Evolutionary conservation across 331 rosid genomes (phyloP).

Genomic region (Spiraea crenata): DNA sequence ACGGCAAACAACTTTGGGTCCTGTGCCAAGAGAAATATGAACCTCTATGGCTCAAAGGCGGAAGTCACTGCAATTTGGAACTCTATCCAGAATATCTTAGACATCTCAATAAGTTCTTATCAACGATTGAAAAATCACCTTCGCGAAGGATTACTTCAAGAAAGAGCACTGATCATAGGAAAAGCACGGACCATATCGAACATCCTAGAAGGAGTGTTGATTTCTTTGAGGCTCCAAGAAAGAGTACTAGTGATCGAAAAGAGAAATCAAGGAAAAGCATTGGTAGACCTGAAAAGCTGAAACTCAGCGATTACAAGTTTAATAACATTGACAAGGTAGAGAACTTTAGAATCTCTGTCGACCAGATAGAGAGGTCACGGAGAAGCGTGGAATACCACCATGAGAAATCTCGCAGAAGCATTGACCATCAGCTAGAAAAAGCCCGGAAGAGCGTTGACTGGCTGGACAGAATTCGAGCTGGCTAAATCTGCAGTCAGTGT

Average conservation of each 20-base stretch:
- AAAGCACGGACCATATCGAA: slow-evolving; percentile 30
- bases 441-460: slow-evolving; percentile 85
- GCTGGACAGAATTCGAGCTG: slow-evolving; percentile 79
- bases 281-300: slow-evolving; percentile 65
- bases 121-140: slow-evolving; percentile 59
- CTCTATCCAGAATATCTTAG: slow-evolving; percentile 51
- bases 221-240: slow-evolving; percentile 63
- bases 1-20: slow-evolving; percentile 74
- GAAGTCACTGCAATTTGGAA: slow-evolving; percentile 70
- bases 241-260: slow-evolving; percentile 58
- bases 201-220: slow-evolving; percentile 66
- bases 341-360: slow-evolving; percentile 58
- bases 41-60: slow-evolving; percentile 79
- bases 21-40: slow-evolving; percentile 72
- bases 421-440: slow-evolving; percentile 81
- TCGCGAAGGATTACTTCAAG: slow-evolving; percentile 60
- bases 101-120: slow-evolving; percentile 65
- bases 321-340: slow-evolving; percentile 60
- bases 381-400: slow-evolving; percentile 73
- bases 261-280: slow-evolving; percentile 83
- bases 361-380: slow-evolving; percentile 74
- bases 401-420: slow-evolving; percentile 78
- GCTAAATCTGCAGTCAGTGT: slow-evolving; percentile 33
- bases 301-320: slow-evolving; percentile 53
- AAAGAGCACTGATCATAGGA: slow-evolving; percentile 57